These are phyloP conservation scores for Cyathus striatus DNA, from an alignment of 768 basidiomycete species.

Conservation along the genomic window DNA sequence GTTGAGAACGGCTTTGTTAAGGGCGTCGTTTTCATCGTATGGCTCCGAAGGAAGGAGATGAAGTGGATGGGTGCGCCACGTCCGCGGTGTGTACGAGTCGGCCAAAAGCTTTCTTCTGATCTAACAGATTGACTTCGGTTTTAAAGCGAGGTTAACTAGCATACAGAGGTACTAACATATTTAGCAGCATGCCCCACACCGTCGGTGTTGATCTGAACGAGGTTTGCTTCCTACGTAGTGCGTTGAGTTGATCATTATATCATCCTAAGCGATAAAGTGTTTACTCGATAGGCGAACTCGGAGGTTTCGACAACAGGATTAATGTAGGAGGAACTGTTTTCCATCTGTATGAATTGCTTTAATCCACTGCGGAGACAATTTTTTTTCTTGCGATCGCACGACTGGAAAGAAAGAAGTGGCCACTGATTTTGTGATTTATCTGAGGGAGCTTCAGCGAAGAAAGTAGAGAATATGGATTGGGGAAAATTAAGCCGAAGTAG, in stretches of 20 bases:
- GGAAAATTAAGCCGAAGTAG: too few relatives aligned
- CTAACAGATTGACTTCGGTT: conserved; percentile 32
- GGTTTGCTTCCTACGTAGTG: conserved; percentile 43
- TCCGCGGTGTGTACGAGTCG: conserved; percentile 72
- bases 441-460: too few relatives aligned
- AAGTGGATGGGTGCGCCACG: conserved; percentile 74
- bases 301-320: conserved; percentile 63
- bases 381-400: too few relatives aligned
- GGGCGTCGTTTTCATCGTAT: conserved; percentile 45
- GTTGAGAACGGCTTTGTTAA: conserved; percentile 57
- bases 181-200: conserved; percentile 65
- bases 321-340: too few relatives aligned
- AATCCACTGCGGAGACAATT: too few relatives aligned
- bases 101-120: conserved; percentile 52
- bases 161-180: conserved; percentile 40
- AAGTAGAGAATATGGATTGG: too few relatives aligned
- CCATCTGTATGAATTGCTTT: too few relatives aligned
- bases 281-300: conserved; percentile 52
- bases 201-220: conserved; percentile 54
- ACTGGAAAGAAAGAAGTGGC: too few relatives aligned
- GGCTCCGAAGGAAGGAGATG: conserved; percentile 72
- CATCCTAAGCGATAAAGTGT: conserved; percentile 10
- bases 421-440: too few relatives aligned
- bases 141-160: conserved; percentile 2
- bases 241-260: too few relatives aligned